Percentiles rank a stretch among this genome's conserved stretches.
Evolutionary conservation across 768 basidiomycete species (phyloP).

Genomic region (Trametopsis cervina): DNA sequence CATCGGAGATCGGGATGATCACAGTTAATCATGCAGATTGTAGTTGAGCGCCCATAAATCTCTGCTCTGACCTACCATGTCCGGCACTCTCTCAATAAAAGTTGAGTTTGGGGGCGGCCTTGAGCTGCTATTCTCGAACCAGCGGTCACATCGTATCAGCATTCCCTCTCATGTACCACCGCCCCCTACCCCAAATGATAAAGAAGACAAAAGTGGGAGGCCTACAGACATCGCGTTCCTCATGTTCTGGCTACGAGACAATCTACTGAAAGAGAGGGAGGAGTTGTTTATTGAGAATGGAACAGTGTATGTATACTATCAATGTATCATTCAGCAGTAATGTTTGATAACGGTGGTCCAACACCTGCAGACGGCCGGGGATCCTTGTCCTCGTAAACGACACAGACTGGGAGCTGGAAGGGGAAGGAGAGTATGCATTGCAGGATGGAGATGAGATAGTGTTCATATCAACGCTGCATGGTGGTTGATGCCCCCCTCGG

Average conservation of each 20-base stretch:
- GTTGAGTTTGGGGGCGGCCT: constrained; percentile 83
- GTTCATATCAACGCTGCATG: constrained; percentile 95
- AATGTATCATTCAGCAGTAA: no score
- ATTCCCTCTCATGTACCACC: constrained; percentile 43
- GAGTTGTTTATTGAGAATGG: constrained; percentile 87
- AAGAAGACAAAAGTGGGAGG: constrained; percentile 25
- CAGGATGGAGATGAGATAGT: constrained; percentile 83
- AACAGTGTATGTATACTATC: constrained; percentile 74
- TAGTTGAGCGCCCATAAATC: neutral
- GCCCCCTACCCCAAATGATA: constrained; percentile 11
- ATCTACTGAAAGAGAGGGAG: constrained; percentile 73
- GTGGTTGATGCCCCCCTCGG: constrained; percentile 54
- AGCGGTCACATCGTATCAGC: constrained; percentile 48
- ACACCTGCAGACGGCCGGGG: constrained; percentile 77
- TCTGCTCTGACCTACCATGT: neutral
- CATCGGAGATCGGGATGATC: no score
- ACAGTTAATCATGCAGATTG: neutral
- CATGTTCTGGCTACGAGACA: constrained; percentile 69
- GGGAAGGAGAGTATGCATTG: constrained; percentile 81
- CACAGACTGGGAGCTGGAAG: constrained; percentile 96
- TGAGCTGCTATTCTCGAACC: constrained; percentile 75
- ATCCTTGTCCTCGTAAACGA: constrained; percentile 97
- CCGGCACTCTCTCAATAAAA: constrained; percentile 33
- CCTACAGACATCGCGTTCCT: constrained; percentile 67
- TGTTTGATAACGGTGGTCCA: no score